Base-by-base conservation (phyloP, 2,329 filamentous ascomycete species). In the Ilyonectria sp. region DNA sequence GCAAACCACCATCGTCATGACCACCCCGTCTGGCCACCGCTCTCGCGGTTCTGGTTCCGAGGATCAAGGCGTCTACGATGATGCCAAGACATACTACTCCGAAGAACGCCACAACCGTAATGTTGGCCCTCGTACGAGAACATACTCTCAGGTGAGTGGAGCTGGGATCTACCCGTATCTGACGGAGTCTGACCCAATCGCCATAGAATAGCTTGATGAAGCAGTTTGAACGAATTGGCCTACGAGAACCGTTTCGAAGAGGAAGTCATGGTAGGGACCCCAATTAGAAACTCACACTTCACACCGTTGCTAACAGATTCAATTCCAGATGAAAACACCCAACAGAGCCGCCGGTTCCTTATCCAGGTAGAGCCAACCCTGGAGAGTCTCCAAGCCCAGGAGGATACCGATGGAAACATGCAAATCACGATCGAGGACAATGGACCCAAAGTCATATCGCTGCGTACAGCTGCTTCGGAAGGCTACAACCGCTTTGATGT, bases 351-450 rank as follows among this genome's bases (percentile, higher is more conserved):
- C 68, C 92, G 92, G 73, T 97, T 97, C 81, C 87, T 97, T 43
- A 91, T 98, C 79, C 89, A 96, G 74, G 95, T 98, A 75, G 92
- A 97, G 55, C 86, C 90, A 23, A 98, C 95, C 1, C 87, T 97
- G 64, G 88, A 94, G 77, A 91, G 89, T 66, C 86, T 99, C 50
- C 86, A 94, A 69, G 89, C 90, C 43, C 92, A 95, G 72, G 96
- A 99, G 81, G 96, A 99, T 78, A 97, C 95, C 33, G 95, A 99
- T 81, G 86, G 89, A 63, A 98, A 99, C 81, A 93, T 94, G 86
- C 95, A 98, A 81, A 99, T 99, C 80, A 99, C 96, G 33, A 97
- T 98, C 75, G 96, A 98, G 78, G 96, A 99, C 82, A 89, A 90
- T 71, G 96, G 96, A 0, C 95, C 96, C 56, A 99, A 98, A 87